Base-by-base conservation (phyloP, 2,329 filamentous ascomycete species). In the Bisporella sp. region DNA sequence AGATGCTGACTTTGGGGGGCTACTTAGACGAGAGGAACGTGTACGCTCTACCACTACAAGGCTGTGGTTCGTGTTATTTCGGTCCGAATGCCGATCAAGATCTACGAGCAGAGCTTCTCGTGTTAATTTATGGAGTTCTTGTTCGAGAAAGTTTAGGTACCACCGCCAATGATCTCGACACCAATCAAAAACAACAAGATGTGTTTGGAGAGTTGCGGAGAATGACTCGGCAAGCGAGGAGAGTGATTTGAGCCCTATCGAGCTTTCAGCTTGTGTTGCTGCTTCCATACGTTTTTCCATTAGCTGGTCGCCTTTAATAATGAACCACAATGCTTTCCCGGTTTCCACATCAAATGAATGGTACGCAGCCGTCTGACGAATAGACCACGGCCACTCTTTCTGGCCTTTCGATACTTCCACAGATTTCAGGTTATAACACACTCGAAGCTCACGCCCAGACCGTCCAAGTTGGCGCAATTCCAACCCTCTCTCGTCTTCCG, bases 341-440 rank as follows among this genome's bases (percentile, higher is more conserved):
- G 56, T 65, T 13, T 62, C 50, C 1, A 68, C 21, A 52, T 73
- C 71, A 45, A 71, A 70, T 0, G 63, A 64, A 47, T 73, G 68
- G 51, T 70, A 66, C 2, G 67, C 48, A 5, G 65, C 64, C 5
- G 62, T 61, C 48, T 71, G 66, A 3, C 70, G 62, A 28, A 70
- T 61, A 4, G 66, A 67, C 69, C 69, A 72, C 3, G 57, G 57
- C 44, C 46, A 54, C 8, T 57, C 30, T 21, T 47, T 48, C 12
- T 53, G 37, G 31, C 44, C 49, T 40, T 47, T 47, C 4, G 59
- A 64, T 30, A 47, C 47, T 41, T 64, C 68, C 7, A 67, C 64
- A 5, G 67, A 70, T 33, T 67, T 67, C 8, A 73, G 51, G 46
- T 61, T 72, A 52, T 72, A 73, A 48, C 68, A 69, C 5, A 72